Evolutionary conservation across 148 eudicot genomes (phyloP).

Genomic region (Chenopodium album): DNA sequence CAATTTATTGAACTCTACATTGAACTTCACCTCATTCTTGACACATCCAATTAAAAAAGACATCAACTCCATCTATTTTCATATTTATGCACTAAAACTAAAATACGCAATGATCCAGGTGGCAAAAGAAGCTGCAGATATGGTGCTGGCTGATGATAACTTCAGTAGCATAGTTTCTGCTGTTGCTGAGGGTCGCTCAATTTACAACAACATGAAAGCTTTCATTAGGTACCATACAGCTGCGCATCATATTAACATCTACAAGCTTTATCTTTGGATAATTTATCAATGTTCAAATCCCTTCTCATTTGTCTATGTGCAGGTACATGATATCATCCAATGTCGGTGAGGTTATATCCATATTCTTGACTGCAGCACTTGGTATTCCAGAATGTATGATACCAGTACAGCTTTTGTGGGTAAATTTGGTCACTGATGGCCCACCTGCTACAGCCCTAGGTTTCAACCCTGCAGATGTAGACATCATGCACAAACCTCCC

Average conservation of each 20-base stretch:
- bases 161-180: constrained; percentile 89
- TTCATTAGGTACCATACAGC: constrained; percentile 60
- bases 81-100: not conserved
- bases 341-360: constrained; percentile 85
- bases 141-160: constrained; percentile 92
- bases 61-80: not conserved
- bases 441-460: constrained; percentile 98
- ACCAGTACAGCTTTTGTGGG: constrained; percentile 94
- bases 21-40: not conserved
- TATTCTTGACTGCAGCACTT: constrained; percentile 85
- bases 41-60: not conserved
- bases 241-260: not conserved
- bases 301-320: constrained; percentile 7
- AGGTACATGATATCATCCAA: constrained; percentile 99
- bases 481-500: constrained; percentile 82
- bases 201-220: constrained; percentile 91
- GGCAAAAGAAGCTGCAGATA: constrained; percentile 95
- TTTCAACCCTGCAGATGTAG: constrained; percentile 83
- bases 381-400: constrained; percentile 88
- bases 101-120: constrained; percentile 42
- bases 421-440: constrained; percentile 90
- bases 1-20: not conserved
- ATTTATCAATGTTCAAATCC: not conserved
- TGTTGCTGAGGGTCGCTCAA: constrained; percentile 87
- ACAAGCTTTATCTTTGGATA: not conserved